These are phyloP conservation scores for Pseudogymnoascus sp. DNA, from an alignment of 2,329 filamentous ascomycete species.

Conservation along the genomic window DNA sequence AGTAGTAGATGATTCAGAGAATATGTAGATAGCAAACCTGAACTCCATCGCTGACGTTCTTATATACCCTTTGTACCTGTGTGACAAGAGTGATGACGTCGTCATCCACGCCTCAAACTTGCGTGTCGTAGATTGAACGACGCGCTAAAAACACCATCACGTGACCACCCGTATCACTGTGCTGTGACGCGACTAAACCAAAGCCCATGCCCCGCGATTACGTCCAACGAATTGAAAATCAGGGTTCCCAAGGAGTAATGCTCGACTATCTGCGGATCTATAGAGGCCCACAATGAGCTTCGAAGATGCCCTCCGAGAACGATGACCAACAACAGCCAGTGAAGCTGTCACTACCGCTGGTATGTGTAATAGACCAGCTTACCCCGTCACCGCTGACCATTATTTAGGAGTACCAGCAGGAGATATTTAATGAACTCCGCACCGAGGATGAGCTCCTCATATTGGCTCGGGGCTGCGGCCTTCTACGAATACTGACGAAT, in stretches of 20 bases:
- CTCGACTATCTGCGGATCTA: not conserved
- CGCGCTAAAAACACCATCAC: not conserved
- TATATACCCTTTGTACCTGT: constrained; percentile 6
- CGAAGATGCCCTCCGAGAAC: constrained; percentile 27
- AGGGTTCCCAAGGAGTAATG: not conserved
- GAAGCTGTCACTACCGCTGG: constrained; percentile 72
- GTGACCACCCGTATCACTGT: not conserved
- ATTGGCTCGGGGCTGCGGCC: constrained; percentile 81
- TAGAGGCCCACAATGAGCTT: constrained; percentile 9
- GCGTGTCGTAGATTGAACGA: not conserved
- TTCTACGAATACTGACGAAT: constrained; percentile 90
- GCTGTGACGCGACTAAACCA: not conserved
- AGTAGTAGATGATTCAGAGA: not conserved
- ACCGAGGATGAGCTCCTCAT: constrained; percentile 90
- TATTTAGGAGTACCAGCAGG: constrained; percentile 77
- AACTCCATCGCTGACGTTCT: not conserved
- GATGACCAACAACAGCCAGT: constrained; percentile 55
- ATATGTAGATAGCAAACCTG: not conserved
- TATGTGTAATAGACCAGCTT: constrained; percentile 30
- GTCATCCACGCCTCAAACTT: constrained; percentile 2
- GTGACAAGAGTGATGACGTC: not conserved
- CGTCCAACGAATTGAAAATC: not conserved
- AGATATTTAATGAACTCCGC: constrained; percentile 84
- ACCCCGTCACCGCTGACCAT: constrained; percentile 14
- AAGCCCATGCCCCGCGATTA: not conserved